These are phyloP conservation scores for Apiospora rasikravindrae DNA, from an alignment of 2,329 filamentous ascomycete genomes.

Conservation along the genomic window DNA sequence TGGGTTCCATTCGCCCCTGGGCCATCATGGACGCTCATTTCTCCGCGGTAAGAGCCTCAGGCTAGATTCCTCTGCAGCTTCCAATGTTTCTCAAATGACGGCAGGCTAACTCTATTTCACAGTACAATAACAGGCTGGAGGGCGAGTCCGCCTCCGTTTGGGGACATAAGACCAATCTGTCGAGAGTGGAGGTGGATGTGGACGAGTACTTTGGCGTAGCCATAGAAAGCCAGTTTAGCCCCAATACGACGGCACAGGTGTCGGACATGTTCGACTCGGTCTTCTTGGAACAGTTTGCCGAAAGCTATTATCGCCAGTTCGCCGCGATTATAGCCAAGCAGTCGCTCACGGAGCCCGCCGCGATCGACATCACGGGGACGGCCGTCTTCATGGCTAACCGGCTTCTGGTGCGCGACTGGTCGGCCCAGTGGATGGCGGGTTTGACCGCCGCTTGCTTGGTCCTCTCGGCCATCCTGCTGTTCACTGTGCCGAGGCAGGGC, in stretches of 20 bases:
- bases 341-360: conserved; percentile 32
- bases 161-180: neutral
- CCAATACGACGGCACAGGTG: neutral
- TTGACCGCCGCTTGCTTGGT: conserved; percentile 36
- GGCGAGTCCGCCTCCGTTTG: neutral
- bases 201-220: neutral
- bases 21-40: neutral
- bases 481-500: conserved; percentile 37
- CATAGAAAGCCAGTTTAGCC: conserved; percentile 8
- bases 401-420: conserved; percentile 36
- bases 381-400: conserved; percentile 37
- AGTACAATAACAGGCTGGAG: neutral
- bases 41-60: neutral
- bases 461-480: conserved; percentile 29
- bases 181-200: neutral
- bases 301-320: conserved; percentile 42
- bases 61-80: too few relatives aligned
- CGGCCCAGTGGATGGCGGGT: conserved; percentile 39
- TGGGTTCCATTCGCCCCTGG: neutral
- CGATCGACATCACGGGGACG: conserved; percentile 30
- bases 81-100: neutral
- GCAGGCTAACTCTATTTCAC: neutral
- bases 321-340: conserved; percentile 40
- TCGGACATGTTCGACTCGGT: conserved; percentile 26
- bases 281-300: conserved; percentile 34